Conservation (phyloP, 176 grass and related monocot genomes). For the Aegilops tauschii region DNA sequence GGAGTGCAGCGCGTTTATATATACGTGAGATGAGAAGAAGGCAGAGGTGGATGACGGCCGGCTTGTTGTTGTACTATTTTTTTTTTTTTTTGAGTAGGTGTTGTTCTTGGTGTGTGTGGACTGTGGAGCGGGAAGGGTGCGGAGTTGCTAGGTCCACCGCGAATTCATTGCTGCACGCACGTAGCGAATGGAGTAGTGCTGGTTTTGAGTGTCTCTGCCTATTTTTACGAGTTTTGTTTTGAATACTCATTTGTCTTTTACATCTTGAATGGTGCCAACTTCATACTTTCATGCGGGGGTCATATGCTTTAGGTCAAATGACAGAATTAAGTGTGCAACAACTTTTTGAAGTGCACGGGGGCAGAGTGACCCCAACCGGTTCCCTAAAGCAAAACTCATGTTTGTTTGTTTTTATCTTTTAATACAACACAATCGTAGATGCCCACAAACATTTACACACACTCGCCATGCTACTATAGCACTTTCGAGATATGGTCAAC, state of each 20-base stretch:
- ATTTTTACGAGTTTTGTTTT: not conserved
- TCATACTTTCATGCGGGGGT: not conserved
- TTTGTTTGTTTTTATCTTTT: too few relatives aligned
- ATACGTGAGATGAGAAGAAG: not conserved
- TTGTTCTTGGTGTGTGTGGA: not conserved
- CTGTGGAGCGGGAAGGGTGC: not conserved
- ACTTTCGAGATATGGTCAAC: too few relatives aligned
- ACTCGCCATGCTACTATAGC: too few relatives aligned
- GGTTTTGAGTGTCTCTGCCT: not conserved
- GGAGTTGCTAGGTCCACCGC: constrained; percentile 6
- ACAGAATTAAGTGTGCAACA: not conserved
- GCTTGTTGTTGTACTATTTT: not conserved
- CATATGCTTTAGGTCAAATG: not conserved
- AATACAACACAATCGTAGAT: too few relatives aligned
- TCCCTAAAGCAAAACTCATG: not conserved
- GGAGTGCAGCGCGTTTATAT: constrained; percentile 29
- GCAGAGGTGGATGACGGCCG: constrained; percentile 25
- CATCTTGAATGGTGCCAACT: not conserved
- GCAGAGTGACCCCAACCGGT: not conserved
- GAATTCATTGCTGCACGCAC: not conserved
- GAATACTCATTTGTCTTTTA: not conserved
- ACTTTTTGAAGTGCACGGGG: not conserved
- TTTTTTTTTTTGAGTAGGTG: not conserved
- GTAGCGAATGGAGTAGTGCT: not conserved
- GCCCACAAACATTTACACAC: too few relatives aligned